phyloP scores from a whole-genome alignment of 306 rosid genomes.

The Cicer pinnatifidum region DNA sequence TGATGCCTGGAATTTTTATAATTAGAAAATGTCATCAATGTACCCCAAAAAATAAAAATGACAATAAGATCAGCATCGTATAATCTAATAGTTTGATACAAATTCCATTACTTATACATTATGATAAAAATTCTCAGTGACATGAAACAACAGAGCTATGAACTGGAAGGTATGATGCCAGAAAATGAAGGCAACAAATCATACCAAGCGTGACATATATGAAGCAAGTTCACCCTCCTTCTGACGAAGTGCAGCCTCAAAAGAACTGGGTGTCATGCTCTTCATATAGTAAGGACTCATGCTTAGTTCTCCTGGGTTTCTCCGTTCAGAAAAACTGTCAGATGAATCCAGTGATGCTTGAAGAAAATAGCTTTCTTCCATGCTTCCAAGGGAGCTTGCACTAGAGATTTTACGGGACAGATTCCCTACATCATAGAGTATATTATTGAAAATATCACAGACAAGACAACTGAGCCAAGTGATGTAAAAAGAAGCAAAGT shows the following conservation, averaged over 20 bases:
- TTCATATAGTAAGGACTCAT: slow-evolving; percentile 91
- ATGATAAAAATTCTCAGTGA: slow-evolving; percentile 10
- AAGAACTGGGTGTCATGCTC: slow-evolving; percentile 92
- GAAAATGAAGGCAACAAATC: slow-evolving; percentile 43
- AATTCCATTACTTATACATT: slow-evolving; percentile 14
- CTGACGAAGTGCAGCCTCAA: slow-evolving; percentile 96
- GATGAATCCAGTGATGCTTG: slow-evolving; percentile 95
- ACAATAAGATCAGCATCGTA: slow-evolving; percentile 12
- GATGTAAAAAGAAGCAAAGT: slow-evolving; percentile 39
- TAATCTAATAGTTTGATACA: slow-evolving; percentile 36
- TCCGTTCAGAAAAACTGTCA: slow-evolving; percentile 70
- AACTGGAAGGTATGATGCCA: slow-evolving; percentile 31
- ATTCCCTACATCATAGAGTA: slow-evolving; percentile 62
- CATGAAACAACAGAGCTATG: slow-evolving; percentile 29
- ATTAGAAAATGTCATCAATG: slow-evolving; percentile 38
- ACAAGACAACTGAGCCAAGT: slow-evolving; percentile 31
- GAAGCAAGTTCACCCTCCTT: slow-evolving; percentile 99
- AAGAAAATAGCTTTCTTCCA: slow-evolving; percentile 96
- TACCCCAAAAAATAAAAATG: slow-evolving; percentile 7
- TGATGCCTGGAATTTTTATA: slow-evolving; percentile 65
- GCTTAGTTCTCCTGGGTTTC: slow-evolving; percentile 70
- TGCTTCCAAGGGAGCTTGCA: slow-evolving; percentile 91
- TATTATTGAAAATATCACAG: slow-evolving; percentile 43
- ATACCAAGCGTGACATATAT: slow-evolving; percentile 93
- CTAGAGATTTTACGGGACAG: slow-evolving; percentile 75